Base-by-base conservation (phyloP, 2,329 filamentous ascomycete genomes). In the Epichloe sylvatica region DNA sequence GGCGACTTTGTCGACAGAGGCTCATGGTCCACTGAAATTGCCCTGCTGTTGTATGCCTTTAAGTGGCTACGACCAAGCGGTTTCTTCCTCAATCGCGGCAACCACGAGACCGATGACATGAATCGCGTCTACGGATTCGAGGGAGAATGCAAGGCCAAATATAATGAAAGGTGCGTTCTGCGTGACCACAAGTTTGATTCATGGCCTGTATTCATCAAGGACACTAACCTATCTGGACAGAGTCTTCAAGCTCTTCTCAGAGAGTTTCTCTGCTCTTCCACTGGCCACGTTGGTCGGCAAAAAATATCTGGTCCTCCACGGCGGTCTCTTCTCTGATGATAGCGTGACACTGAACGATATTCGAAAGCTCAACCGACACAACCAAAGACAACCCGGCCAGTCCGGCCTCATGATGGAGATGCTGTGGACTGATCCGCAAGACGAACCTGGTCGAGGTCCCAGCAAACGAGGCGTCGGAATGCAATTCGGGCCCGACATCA, bases 71-170 rank as follows among this genome's bases (percentile, higher is more conserved):
- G 86, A 49, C 92, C 92, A 7, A 78, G 81, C 41, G 80, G 75
- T 49, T 91, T 98, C 75, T 97, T 94, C 78, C 73, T 98, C 55
- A 98, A 98, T 74, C 82, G 92, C 54, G 92, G 92, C 58, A 98
- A 98, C 69, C 92, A 98, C 70, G 92, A 98, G 71, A 97, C 92
- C 45, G 91, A 97, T 64, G 91, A 96, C 68, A 98, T 98, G 92
- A 98, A 98, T 74, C 82, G 88, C 57, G 90, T 92, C 49, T 98
- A 98, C 64, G 92, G 92, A 17, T 98, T 98, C 61, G 92, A 98
- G 68, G 92, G 92, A 63, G 92, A 98, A 67, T 97, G 92, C 74
- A 92, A 91, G 67, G 87, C 88, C 59, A 98, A 98, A 71, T 98
- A 98, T 70, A 96, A 87, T 65, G 92, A 95, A 68, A 83, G 73